Evolutionary conservation across 1,284 basidiomycete species (phyloP).

Genomic region (Cutaneotrichosporon sp.): DNA sequence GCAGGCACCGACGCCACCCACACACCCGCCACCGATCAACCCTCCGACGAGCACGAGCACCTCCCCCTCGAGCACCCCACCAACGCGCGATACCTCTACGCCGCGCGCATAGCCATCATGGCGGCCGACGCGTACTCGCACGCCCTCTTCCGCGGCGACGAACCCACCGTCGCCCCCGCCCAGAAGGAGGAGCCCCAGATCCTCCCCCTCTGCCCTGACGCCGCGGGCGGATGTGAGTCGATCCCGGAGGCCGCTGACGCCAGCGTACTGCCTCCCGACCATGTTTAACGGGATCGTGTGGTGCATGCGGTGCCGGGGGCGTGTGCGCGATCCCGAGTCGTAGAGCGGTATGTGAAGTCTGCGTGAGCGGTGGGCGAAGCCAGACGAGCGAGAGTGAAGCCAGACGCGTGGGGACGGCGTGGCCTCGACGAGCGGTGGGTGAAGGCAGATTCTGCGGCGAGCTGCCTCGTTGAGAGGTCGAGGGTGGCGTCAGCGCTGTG

Average conservation of each 20-base stretch:
- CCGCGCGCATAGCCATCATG: not conserved
- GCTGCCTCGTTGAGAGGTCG: too few relatives aligned
- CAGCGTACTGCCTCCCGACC: conserved; percentile 4
- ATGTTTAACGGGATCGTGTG: conserved; percentile 4
- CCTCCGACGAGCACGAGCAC: not conserved
- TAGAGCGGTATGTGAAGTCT: too few relatives aligned
- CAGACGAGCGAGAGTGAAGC: too few relatives aligned
- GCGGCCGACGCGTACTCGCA: not conserved
- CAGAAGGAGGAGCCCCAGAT: not conserved
- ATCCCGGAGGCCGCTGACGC: not conserved
- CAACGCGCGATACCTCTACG: not conserved
- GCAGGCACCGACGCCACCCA: too few relatives aligned
- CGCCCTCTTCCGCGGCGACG: not conserved
- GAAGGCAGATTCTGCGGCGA: not conserved
- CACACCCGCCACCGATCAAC: too few relatives aligned
- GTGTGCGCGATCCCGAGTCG: not conserved
- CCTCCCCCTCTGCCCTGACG: not conserved
- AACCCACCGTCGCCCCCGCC: not conserved
- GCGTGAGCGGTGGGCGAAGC: not conserved
- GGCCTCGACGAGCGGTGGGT: not conserved
- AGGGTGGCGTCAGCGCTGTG: too few relatives aligned
- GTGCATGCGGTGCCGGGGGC: conserved; percentile 3
- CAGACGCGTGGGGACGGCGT: too few relatives aligned
- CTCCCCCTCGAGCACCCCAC: not conserved
- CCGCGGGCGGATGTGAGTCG: not conserved